Percentiles rank a stretch among this genome's conserved stretches.
phyloP scores from a whole-genome alignment of 176 grass and related monocot genomes.

The Canna indica region DNA sequence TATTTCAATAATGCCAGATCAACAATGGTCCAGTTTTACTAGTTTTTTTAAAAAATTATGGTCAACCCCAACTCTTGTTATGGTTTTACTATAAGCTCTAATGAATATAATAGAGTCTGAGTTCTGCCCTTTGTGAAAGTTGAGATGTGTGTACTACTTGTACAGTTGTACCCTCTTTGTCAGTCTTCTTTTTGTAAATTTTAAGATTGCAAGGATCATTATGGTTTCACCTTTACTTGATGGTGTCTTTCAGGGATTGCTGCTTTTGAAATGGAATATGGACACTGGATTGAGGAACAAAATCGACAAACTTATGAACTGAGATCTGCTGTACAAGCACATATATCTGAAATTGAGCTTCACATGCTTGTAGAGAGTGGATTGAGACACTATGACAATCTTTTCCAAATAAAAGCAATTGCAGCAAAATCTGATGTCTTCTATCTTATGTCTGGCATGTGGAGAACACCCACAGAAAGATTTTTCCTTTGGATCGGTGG shows the following conservation, averaged over 20 bases:
- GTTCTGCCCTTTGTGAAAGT: background rate
- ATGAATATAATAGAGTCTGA: background rate
- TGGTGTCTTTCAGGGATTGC: conserved; percentile 29
- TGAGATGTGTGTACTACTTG: background rate
- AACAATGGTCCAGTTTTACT: background rate
- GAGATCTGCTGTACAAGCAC: conserved; percentile 37
- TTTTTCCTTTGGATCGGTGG: conserved; percentile 99
- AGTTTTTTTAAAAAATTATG: background rate
- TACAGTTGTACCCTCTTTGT: no score
- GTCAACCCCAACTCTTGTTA: background rate
- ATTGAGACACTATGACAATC: conserved; percentile 45
- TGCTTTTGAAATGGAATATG: conserved; percentile 80
- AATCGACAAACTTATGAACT: conserved; percentile 47
- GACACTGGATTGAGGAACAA: conserved; percentile 71
- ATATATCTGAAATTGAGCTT: conserved; percentile 56
- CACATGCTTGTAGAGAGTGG: conserved; percentile 50
- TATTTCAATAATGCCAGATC: background rate
- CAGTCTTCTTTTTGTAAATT: background rate
- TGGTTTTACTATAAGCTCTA: background rate
- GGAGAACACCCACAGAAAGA: conserved; percentile 64
- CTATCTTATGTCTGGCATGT: conserved; percentile 83
- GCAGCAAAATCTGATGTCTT: conserved; percentile 67
- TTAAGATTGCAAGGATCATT: background rate
- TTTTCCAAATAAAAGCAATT: conserved; percentile 62
- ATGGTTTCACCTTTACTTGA: background rate